Evolutionary conservation across 176 grass and related monocot genomes (phyloP), one percentile per base, ranked within the genome.

Genomic region (Oryza brachyantha): DNA sequence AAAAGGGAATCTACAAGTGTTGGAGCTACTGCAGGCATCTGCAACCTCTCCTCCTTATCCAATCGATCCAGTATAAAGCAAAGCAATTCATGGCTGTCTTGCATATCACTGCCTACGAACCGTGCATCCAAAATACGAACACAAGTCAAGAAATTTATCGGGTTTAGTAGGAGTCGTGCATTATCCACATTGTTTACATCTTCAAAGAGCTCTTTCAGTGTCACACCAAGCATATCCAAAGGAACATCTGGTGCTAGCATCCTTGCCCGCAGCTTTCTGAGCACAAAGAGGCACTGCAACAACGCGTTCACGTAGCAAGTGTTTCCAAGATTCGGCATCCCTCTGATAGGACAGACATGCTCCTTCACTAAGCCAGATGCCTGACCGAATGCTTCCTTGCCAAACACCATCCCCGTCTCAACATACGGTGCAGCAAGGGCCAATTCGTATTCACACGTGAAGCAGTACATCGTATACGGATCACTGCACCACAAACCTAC

Each of bases 81-180:
- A 42, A 42, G 41, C 8, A 97, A 83, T 48, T 97, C 91, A 59
- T 88, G 84, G 79, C 94, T 93, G 59, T 97, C 86, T 12, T 88
- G 83, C 71, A 92, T 84, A 50, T 36, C 26, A 29, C 48, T 29
- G 17, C 25, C 64, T 29, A 25, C 21, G 13, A 80, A 94, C 54
- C 50, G 74, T 10, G 41, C 58, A 55, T 90, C 38, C 48, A 48
- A 82, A 13, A 8, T 7, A 0, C 50, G 57, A 36, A 92, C 43
- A 57, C 58, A 52, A 67, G 0, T 19, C 42, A 92, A 73, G 76
- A 94, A 73, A 24, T 46, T 69, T 6, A 10, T 39, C 10, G 91
- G 89, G 64, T 79, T 40, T 65, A 92, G 60, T 9, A 13, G 19
- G 10, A 2, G 36, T 78, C 77, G 84, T 6, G 34, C 46, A 92